phyloP scores from a whole-genome alignment of 1,139 yeast species.

The Yamadazyma diddensiae region DNA sequence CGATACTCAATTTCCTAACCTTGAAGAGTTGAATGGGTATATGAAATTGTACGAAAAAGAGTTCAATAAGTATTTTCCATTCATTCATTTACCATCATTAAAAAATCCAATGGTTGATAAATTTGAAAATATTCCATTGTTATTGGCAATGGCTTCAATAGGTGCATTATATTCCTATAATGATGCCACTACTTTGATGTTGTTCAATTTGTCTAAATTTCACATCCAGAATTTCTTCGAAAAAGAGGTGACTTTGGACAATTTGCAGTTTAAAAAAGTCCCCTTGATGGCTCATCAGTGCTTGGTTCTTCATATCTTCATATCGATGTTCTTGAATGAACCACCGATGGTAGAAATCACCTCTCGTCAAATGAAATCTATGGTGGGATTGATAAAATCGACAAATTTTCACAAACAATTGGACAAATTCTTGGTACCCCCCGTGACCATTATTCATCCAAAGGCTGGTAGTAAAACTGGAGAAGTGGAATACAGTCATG shows the following conservation, averaged over 20 bases:
- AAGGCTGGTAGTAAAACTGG: constrained; percentile 1
- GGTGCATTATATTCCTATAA: constrained; percentile 89
- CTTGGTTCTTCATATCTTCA: constrained; percentile 73
- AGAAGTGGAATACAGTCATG: constrained; percentile 19
- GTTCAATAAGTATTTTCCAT: constrained; percentile 79
- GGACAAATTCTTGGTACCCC: constrained; percentile 61
- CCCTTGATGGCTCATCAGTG: constrained; percentile 91
- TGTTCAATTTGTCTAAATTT: constrained; percentile 76
- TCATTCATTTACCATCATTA: constrained; percentile 72
- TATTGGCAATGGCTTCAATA: constrained; percentile 81
- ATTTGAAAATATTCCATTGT: constrained; percentile 67
- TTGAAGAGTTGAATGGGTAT: constrained; percentile 72
- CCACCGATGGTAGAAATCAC: constrained; percentile 70
- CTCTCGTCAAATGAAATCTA: constrained; percentile 70
- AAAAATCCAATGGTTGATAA: constrained; percentile 51
- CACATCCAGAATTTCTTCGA: constrained; percentile 78
- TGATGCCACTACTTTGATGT: constrained; percentile 67
- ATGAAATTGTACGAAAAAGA: constrained; percentile 68
- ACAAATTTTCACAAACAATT: constrained; percentile 73
- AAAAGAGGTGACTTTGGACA: constrained; percentile 44
- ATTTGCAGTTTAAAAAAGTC: constrained; percentile 55
- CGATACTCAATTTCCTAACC: constrained; percentile 63
- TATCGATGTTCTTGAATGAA: constrained; percentile 81
- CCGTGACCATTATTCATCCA: constrained; percentile 25
- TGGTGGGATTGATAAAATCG: constrained; percentile 74